A percentile compares a stretch with the other conserved stretches of the same genome.
Conservation (phyloP, 176 grass and related monocot genomes). For the Eragrostis curvula region DNA sequence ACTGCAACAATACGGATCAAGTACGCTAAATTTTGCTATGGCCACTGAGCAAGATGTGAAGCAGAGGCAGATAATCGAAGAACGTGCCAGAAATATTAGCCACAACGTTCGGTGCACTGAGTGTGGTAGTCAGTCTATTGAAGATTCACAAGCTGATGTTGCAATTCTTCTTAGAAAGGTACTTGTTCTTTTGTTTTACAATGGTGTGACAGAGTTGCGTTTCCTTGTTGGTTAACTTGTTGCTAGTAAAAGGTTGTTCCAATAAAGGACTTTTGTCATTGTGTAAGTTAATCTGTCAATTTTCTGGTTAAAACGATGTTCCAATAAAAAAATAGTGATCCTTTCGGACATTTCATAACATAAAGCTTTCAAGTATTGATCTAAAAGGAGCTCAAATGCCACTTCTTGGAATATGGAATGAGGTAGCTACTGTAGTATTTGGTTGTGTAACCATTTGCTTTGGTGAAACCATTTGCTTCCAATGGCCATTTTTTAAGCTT, state of each 20-base stretch:
- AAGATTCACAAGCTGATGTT: slow-evolving; percentile 96
- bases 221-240: background rate
- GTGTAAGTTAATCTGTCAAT: background rate
- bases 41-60: slow-evolving; percentile 67
- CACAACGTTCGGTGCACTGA: slow-evolving; percentile 96
- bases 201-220: background rate
- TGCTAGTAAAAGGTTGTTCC: background rate
- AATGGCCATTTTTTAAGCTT: too few species aligned
- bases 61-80: slow-evolving; percentile 70
- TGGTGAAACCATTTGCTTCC: too few species aligned
- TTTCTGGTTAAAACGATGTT: background rate
- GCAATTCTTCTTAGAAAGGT: slow-evolving; percentile 95
- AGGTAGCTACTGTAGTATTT: background rate
- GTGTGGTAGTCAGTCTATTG: slow-evolving; percentile 97
- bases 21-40: slow-evolving; percentile 49
- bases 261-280: background rate
- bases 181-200: slow-evolving; percentile 13
- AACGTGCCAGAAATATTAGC: slow-evolving; percentile 85
- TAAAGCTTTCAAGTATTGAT: background rate
- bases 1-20: background rate
- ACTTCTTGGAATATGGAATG: background rate
- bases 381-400: background rate
- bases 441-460: too few species aligned
- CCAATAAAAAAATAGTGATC: background rate
- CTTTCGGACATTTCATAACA: background rate